A percentile compares a stretch with the other conserved stretches of the same genome.
Evolutionary conservation across 2,329 filamentous ascomycete genomes (phyloP).

Genomic region (Grosmannia penicillata): DNA sequence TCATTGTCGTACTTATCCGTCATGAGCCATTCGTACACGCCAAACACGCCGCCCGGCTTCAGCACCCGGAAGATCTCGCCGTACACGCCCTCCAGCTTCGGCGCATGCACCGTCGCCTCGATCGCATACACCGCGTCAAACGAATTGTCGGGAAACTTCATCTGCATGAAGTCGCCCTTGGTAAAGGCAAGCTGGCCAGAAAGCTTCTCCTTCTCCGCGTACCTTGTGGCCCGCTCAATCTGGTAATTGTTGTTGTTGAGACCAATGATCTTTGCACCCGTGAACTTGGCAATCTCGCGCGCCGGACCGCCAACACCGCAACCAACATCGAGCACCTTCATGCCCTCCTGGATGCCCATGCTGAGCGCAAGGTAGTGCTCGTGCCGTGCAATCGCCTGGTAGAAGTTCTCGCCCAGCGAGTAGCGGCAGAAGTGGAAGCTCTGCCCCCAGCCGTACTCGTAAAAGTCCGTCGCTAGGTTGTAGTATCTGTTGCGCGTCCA

Average conservation of each 20-base stretch:
- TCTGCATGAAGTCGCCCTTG: constrained; percentile 99
- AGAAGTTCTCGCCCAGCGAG: constrained; percentile 71
- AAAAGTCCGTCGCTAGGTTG: constrained; percentile 89
- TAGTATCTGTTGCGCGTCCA: constrained; percentile 60
- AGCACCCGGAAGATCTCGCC: constrained; percentile 87
- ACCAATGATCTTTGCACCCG: constrained; percentile 74
- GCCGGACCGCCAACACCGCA: constrained; percentile 95
- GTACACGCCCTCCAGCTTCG: constrained; percentile 81
- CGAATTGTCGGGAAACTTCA: constrained; percentile 80
- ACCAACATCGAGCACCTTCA: constrained; percentile 88
- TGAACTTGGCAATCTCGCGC: constrained; percentile 91
- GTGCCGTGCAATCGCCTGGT: constrained; percentile 84
- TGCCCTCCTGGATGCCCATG: constrained; percentile 72
- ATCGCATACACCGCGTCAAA: constrained; percentile 97
- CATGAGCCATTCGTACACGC: constrained; percentile 99
- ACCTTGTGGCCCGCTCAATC: constrained; percentile 80
- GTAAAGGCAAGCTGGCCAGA: constrained; percentile 68
- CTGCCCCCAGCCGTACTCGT: constrained; percentile 93
- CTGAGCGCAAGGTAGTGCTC: constrained; percentile 93
- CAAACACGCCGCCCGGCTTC: constrained; percentile 90
- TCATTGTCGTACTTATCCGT: constrained; percentile 87
- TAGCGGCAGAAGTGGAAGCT: constrained; percentile 98
- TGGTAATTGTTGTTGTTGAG: constrained; percentile 99
- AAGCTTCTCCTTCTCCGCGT: constrained; percentile 70
- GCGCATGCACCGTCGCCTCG: constrained; percentile 91